Percentiles rank a stretch among this genome's conserved stretches.
Conservation (phyloP, 345 rosid species). For the Euphorbia lathyris region DNA sequence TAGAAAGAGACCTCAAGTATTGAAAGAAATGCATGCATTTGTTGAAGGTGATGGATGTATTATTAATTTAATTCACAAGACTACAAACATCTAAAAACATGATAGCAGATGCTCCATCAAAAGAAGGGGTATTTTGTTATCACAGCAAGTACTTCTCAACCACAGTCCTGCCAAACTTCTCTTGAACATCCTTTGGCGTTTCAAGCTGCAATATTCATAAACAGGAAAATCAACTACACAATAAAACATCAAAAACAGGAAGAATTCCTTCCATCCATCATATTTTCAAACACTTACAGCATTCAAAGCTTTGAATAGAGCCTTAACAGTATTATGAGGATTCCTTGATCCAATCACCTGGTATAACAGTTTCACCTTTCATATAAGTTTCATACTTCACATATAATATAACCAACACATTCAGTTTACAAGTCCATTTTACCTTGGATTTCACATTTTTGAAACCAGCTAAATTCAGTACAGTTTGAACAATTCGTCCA, state of each 20-base stretch:
- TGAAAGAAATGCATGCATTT: too few species aligned
- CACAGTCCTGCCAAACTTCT: slow-evolving; percentile 89
- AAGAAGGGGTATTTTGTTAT: slow-evolving; percentile 4
- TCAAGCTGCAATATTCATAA: slow-evolving; percentile 51
- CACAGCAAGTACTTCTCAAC: slow-evolving; percentile 77
- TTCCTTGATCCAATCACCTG: slow-evolving; percentile 95
- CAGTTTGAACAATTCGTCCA: slow-evolving; percentile 74
- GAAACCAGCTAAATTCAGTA: slow-evolving; percentile 81
- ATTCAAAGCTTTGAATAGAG: slow-evolving; percentile 84
- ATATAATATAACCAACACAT: neutral
- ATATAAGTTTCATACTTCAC: neutral
- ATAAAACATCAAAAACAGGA: neutral
- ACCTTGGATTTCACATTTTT: slow-evolving; percentile 95
- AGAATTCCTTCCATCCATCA: neutral
- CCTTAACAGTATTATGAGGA: slow-evolving; percentile 90
- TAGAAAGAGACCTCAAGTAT: too few species aligned
- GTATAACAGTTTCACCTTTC: slow-evolving; percentile 11
- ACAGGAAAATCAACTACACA: neutral
- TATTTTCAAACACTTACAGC: slow-evolving; percentile 51
- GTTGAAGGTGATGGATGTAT: too few species aligned
- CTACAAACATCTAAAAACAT: too few species aligned
- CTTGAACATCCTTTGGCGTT: slow-evolving; percentile 89
- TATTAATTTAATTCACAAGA: too few species aligned
- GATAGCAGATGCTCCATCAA: too few species aligned
- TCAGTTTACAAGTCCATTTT: slow-evolving; percentile 11